phyloP scores from a whole-genome alignment of 2,329 filamentous ascomycete species.

The Hymenoscyphus fraxineus region DNA sequence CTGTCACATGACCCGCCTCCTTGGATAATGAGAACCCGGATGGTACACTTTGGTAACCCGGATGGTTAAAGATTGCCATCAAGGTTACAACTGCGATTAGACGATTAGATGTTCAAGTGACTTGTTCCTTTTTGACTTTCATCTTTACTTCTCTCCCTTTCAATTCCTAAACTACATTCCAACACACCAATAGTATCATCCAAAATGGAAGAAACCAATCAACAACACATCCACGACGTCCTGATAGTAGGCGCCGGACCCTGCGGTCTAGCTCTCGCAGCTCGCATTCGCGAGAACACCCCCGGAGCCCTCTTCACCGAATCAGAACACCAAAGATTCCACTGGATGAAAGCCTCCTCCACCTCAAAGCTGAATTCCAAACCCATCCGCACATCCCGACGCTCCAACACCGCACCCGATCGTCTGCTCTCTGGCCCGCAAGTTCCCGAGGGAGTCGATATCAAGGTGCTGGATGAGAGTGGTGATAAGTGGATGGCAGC shows the following conservation, averaged over 20 bases:
- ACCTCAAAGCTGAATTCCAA: conserved; percentile 45
- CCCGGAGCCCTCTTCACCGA: conserved; percentile 80
- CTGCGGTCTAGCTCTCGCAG: conserved; percentile 69
- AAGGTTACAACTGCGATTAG: neutral
- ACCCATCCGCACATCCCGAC: conserved; percentile 31
- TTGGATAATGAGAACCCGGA: neutral
- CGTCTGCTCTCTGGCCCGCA: conserved; percentile 24
- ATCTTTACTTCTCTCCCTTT: neutral
- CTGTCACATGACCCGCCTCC: neutral
- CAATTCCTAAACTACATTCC: neutral
- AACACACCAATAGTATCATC: neutral
- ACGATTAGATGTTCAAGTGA: neutral
- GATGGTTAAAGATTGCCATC: neutral
- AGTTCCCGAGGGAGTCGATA: conserved; percentile 30
- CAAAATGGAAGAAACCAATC: conserved; percentile 13
- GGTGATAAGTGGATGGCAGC: conserved; percentile 62
- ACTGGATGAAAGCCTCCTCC: conserved; percentile 62
- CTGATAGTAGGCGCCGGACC: conserved; percentile 64
- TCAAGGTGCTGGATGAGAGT: conserved; percentile 65
- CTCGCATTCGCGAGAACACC: conserved; percentile 66
- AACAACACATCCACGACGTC: conserved; percentile 55
- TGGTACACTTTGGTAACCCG: neutral
- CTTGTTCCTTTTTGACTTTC: neutral
- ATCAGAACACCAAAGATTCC: conserved; percentile 74
- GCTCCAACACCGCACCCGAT: conserved; percentile 37